Evolutionary conservation across 768 basidiomycete genomes (phyloP).

Genomic region (Russula lepida): DNA sequence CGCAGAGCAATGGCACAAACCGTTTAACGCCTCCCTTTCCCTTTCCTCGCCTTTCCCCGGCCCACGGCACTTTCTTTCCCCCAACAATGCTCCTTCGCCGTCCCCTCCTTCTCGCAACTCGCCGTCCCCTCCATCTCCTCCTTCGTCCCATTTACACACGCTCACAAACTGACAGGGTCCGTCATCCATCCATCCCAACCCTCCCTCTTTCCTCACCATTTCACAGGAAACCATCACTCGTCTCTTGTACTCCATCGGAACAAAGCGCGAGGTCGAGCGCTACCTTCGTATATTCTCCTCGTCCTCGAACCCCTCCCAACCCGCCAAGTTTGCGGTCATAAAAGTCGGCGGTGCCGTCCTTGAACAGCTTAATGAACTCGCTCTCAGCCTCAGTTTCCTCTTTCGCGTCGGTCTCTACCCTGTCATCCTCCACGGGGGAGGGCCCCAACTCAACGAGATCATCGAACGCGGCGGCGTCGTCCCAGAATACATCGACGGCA

Average conservation of each 20-base stretch:
- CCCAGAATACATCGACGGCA: constrained; percentile 96
- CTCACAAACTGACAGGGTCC: constrained; percentile 68
- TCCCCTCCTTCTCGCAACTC: constrained; percentile 40
- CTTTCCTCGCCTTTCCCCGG: not conserved
- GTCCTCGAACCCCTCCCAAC: constrained; percentile 80
- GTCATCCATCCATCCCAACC: constrained; percentile 23
- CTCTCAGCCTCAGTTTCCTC: constrained; percentile 90
- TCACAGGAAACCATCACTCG: constrained; percentile 92
- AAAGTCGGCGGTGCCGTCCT: constrained; percentile 97
- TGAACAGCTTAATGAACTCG: constrained; percentile 86
- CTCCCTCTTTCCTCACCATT: not conserved
- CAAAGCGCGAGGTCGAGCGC: constrained; percentile 95
- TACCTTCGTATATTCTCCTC: constrained; percentile 97
- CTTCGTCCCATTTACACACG: constrained; percentile 42
- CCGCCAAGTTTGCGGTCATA: constrained; percentile 95
- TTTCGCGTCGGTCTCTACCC: constrained; percentile 98
- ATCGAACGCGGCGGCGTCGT: constrained; percentile 88
- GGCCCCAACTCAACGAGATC: constrained; percentile 90
- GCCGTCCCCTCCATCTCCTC: constrained; percentile 32
- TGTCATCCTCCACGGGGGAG: constrained; percentile 92
- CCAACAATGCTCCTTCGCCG: constrained; percentile 33
- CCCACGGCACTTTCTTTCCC: not conserved
- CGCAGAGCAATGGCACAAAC: constrained; percentile 8
- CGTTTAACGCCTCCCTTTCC: not conserved
- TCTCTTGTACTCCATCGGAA: constrained; percentile 92